Percentiles rank a stretch among this genome's conserved stretches.
Conservation (phyloP, 225 moss, liverwort and hornwort genomes). For the Pleurozium schreberi region DNA sequence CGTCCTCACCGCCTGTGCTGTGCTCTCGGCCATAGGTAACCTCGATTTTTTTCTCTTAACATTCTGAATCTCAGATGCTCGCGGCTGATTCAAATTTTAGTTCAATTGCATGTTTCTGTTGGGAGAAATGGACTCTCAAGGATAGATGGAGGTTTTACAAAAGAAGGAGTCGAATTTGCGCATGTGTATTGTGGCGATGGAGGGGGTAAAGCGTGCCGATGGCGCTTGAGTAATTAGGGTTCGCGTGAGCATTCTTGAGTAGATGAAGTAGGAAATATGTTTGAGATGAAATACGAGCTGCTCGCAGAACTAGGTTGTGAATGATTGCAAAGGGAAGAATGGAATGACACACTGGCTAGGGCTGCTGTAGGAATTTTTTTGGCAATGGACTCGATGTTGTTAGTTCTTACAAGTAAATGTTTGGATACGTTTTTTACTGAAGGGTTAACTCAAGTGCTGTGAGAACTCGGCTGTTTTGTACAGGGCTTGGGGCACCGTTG, state of each 20-base stretch:
- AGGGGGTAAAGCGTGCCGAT: background rate
- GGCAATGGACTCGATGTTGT: background rate
- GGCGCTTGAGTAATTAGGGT: background rate
- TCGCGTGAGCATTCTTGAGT: background rate
- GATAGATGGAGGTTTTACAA: too few species aligned
- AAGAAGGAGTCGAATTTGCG: background rate
- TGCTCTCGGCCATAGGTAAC: constrained; percentile 39
- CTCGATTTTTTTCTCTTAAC: background rate
- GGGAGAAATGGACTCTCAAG: background rate
- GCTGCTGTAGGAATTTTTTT: background rate
- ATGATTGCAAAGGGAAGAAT: background rate
- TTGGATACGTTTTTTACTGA: background rate
- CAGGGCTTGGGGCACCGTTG: constrained; percentile 51
- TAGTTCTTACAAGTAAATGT: background rate
- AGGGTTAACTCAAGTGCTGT: background rate
- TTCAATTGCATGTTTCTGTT: background rate
- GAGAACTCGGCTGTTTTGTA: background rate
- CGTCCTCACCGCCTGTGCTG: constrained; percentile 33
- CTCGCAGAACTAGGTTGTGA: background rate
- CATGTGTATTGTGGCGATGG: background rate
- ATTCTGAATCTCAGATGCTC: background rate
- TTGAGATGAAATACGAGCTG: background rate
- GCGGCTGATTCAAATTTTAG: background rate
- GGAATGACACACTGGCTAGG: background rate
- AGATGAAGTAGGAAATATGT: background rate